Conservation (phyloP, 805 yeast genomes). For the Cephaloascus fragrans region DNA sequence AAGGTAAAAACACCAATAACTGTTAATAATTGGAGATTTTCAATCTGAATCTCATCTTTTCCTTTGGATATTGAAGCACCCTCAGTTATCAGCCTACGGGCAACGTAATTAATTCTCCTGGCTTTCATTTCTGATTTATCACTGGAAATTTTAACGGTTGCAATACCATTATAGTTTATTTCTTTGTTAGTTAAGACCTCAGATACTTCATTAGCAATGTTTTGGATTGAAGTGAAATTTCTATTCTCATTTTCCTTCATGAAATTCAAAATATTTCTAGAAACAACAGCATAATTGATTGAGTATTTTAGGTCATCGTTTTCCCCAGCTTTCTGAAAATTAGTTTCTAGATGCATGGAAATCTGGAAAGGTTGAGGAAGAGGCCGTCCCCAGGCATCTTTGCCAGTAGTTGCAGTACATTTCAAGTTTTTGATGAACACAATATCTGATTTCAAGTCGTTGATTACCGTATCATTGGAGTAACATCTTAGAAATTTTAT, state of each 20-base stretch:
- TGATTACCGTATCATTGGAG: slow-evolving; percentile 32
- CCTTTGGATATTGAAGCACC: slow-evolving; percentile 8
- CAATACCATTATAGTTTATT: slow-evolving; percentile 36
- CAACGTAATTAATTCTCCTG: slow-evolving; percentile 30
- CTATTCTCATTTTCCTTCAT: slow-evolving; percentile 31
- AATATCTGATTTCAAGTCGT: slow-evolving; percentile 40
- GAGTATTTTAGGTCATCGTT: slow-evolving; percentile 78
- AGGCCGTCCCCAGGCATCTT: slow-evolving; percentile 66
- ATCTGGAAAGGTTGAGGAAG: slow-evolving; percentile 58
- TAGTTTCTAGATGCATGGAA: slow-evolving; percentile 52
- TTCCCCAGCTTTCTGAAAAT: slow-evolving; percentile 63
- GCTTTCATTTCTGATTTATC: slow-evolving; percentile 54
- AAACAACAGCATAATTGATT: slow-evolving; percentile 79
- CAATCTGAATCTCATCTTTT: slow-evolving; percentile 25
- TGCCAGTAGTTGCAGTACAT: slow-evolving; percentile 56
- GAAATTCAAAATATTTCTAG: slow-evolving; percentile 49
- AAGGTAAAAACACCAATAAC: slow-evolving; percentile 91
- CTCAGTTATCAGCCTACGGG: slow-evolving; percentile 15
- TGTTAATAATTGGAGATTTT: slow-evolving; percentile 50
- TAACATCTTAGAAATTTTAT: background rate
- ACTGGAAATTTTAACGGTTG: slow-evolving; percentile 27
- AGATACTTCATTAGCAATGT: slow-evolving; percentile 39
- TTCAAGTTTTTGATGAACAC: slow-evolving; percentile 47
- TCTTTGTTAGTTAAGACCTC: slow-evolving; percentile 31
- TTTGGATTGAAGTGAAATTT: slow-evolving; percentile 31